These are phyloP conservation scores for Musa troglodytarum DNA, from an alignment of 176 grass and related monocot genomes.

Conservation along the genomic window DNA sequence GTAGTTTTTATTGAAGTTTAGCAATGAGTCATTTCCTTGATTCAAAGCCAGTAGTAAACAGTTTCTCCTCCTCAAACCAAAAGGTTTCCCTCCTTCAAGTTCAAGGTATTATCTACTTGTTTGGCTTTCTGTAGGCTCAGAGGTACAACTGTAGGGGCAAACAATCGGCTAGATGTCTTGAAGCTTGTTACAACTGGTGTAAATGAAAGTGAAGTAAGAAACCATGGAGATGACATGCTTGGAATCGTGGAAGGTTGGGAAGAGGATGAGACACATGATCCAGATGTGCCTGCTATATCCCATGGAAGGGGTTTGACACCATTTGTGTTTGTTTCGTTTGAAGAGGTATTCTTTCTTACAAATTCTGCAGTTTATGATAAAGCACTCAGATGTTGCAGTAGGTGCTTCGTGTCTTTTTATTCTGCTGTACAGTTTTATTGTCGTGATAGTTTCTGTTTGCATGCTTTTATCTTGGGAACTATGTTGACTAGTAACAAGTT, in stretches of 20 bases:
- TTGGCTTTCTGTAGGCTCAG: constrained; percentile 50
- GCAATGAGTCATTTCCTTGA: constrained; percentile 2
- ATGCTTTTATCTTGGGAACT: too few species aligned
- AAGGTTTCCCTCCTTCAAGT: too few species aligned
- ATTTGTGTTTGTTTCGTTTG: constrained; percentile 91
- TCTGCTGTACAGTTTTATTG: neutral
- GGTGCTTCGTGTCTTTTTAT: neutral
- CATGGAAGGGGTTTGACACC: constrained; percentile 74
- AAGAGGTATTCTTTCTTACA: constrained; percentile 49
- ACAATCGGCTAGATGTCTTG: constrained; percentile 77
- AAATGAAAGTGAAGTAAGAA: constrained; percentile 64
- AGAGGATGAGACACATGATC: constrained; percentile 87
- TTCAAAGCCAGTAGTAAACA: neutral
- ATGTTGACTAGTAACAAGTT: too few species aligned
- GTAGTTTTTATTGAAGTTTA: neutral
- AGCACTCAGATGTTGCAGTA: too few species aligned
- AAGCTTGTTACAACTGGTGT: constrained; percentile 88
- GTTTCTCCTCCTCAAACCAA: neutral
- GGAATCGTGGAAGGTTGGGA: constrained; percentile 72
- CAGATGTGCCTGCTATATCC: constrained; percentile 77
- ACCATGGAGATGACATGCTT: constrained; percentile 59
- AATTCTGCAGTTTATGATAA: neutral
- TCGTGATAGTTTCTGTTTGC: too few species aligned
- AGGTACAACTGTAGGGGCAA: constrained; percentile 67
- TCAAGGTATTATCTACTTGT: neutral